Base-by-base conservation (phyloP, 2,329 filamentous ascomycete genomes). In the Knufia petricola region DNA sequence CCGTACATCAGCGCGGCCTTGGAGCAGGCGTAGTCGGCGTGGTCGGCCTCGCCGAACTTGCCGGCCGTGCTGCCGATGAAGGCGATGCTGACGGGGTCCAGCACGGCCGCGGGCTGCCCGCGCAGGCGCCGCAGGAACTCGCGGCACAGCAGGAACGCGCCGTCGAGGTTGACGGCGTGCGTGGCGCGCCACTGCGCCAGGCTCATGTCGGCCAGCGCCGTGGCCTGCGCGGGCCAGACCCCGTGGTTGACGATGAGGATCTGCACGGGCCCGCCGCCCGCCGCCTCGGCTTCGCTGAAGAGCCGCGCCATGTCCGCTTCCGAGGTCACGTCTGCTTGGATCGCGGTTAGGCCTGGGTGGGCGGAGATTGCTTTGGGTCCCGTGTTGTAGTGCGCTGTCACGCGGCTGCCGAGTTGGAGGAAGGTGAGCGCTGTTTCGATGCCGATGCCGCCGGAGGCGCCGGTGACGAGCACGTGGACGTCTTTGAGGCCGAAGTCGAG, bases 201-300 rank as follows among this genome's bases (percentile, higher is more conserved):
- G 4, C n/a, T 19, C 37, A 39, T 39, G 12, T 17, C 37, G 12
- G 37, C 10, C 3, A 39, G 12, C 4, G 3, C 10, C 3, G 12
- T 12, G 17, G 17, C 21, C 21, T 39, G 37, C 3, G 37, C 6
- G 4, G 4, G 3, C 3, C 3, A 39, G 10, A 39, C 21, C 3
- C 37, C 37, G 17, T 39, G 37, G 17, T 39, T 39, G 17, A 39
- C 37, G 37, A 39, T 39, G 9, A 39, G 37, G 37, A 39, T 39
- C 12, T 39, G 37, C n/a, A 21, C 13, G 8, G 37, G 37, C n/a
- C 13, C 12, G 17, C 17, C 17, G 17, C 4, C 12, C 10, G 4
- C 10, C 4, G 37, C 17, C 8, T 17, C 21, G 3, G 37, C 37
- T 17, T 17, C 17, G 37, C 21, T 19, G 37, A 39, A 39, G 37